Evolutionary conservation across 2,329 filamentous ascomycete species (phyloP).

Genomic region (Pseudogymnoascus sp.): DNA sequence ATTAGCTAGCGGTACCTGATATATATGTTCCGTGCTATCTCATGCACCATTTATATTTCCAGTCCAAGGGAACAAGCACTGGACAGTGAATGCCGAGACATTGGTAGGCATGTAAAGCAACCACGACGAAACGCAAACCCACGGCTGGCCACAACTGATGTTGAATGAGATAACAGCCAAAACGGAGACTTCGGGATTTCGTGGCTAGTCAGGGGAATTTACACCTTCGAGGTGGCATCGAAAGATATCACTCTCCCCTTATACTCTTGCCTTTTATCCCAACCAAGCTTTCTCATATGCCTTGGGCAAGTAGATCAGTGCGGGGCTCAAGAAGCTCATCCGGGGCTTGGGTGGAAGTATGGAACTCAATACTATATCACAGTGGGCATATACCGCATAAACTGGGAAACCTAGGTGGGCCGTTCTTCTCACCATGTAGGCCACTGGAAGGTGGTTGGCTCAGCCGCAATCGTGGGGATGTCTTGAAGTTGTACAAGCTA

Average conservation of each 20-base stretch:
- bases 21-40: neutral
- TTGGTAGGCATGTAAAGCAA: neutral
- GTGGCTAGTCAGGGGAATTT: neutral
- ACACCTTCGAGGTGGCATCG: neutral
- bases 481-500: neutral
- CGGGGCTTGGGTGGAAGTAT: neutral
- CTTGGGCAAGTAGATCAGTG: neutral
- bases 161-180: neutral
- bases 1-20: too few relatives aligned
- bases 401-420: neutral
- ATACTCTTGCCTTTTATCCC: neutral
- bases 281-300: neutral
- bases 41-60: neutral
- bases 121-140: neutral
- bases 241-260: neutral
- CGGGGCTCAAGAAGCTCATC: neutral
- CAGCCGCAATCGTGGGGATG: neutral
- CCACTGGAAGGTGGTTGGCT: neutral
- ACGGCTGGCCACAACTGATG: neutral
- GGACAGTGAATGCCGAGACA: neutral
- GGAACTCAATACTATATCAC: neutral
- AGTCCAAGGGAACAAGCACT: neutral
- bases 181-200: neutral
- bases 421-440: neutral
- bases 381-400: neutral